Evolutionary conservation across 2,329 filamentous ascomycete species (phyloP).

Genomic region (Didymella keratinophila): DNA sequence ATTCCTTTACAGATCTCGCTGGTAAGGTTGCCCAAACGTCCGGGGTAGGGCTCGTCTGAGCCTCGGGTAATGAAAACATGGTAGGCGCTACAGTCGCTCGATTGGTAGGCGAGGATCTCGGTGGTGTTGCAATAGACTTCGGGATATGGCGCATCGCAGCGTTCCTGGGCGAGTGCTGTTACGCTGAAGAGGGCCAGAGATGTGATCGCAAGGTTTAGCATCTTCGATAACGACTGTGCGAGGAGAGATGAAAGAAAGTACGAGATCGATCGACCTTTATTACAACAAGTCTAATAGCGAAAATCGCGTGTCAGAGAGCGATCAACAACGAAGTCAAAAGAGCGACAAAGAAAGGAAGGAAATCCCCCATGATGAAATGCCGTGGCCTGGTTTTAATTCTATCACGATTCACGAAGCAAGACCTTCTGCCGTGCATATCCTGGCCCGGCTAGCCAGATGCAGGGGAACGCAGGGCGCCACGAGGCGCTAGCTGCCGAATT

Average conservation of each 20-base stretch:
- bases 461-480: constrained; percentile 1
- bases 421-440: constrained; percentile 10
- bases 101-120: constrained; percentile 32
- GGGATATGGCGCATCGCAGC: constrained; percentile 36
- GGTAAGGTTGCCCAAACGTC: constrained; percentile 37
- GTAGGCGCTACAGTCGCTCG: constrained; percentile 34
- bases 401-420: constrained; percentile 16
- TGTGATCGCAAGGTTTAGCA: constrained; percentile 24
- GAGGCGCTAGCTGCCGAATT: constrained; percentile 13
- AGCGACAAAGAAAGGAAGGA: constrained; percentile 1
- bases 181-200: constrained; percentile 23
- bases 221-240: constrained; percentile 1
- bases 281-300: too few species aligned
- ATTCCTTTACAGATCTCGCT: constrained; percentile 30
- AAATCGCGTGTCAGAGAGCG: too few species aligned
- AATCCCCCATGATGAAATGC: constrained; percentile 10
- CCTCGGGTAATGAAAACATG: constrained; percentile 40
- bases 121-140: constrained; percentile 35
- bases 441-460: constrained; percentile 8
- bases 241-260: constrained; percentile 1
- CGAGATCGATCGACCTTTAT: constrained; percentile 1
- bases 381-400: constrained; percentile 14
- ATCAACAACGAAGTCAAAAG: too few species aligned
- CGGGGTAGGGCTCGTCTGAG: constrained; percentile 42
- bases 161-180: constrained; percentile 30